Base-by-base conservation (phyloP, 345 rosid genomes). In the Toxicodendron radicans region DNA sequence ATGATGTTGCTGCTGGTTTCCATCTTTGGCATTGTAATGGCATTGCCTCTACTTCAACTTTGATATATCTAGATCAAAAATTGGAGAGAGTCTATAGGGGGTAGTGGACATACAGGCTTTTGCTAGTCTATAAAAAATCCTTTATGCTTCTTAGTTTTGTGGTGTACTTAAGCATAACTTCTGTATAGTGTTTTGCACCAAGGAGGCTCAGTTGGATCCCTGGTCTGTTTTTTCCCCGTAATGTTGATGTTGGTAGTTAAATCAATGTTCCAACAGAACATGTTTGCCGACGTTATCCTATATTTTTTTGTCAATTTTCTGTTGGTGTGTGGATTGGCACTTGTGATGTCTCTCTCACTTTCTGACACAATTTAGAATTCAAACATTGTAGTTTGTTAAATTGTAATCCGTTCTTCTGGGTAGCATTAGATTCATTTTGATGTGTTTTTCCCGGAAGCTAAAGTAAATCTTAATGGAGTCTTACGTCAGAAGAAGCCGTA, bases 31-130 rank as follows among this genome's bases (percentile, higher is more conserved):
- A 72, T 93, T 20, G 97, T 96, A 70, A 96, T 96, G 99, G 94
- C 99, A 1, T 82, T 96, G 82, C 99, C 99, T 30, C 82, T 96
- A 77, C 97, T 96, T 71, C 98, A 96, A 76, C 94, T 90, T 75
- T 93, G 84, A 91, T 27, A 7, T 32, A 41, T n/a, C n/a, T 7
- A 35, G 49, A 52, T 58, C 43, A 57, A 52, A 35, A 53, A 70
- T 56, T 33, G 75, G 75, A 52, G 53, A 76, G n/a, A 71, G 11
- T 58, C 54, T 63, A 63, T 69, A 79, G 60, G 54, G 68, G 58
- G 75, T 79, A 73, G 85, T 59, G 49, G 61, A 48, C 49, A 64
- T 67, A 64, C 78, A 45, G 54, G 68, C 56, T 57, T 63, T 63
- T 70, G 62, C 45, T 14, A 58, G 68, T 66, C 10, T 12, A 48